phyloP scores from a whole-genome alignment of 345 rosid species.

The Eucalyptus curtisii region DNA sequence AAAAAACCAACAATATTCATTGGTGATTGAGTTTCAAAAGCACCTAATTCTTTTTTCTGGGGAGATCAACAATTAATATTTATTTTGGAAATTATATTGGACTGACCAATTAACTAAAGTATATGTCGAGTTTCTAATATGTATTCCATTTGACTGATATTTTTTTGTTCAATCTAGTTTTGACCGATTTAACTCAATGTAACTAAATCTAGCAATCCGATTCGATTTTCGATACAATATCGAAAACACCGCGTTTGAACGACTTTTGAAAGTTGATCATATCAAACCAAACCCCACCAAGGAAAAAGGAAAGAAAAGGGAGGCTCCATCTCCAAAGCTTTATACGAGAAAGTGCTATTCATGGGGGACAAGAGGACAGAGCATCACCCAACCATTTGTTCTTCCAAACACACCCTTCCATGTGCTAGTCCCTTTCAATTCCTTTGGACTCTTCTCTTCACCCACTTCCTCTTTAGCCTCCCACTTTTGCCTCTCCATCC shows the following conservation, averaged over 20 bases:
- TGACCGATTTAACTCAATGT: background rate
- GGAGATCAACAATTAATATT: background rate
- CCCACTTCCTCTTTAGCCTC: background rate
- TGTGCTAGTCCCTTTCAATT: constrained; percentile 31
- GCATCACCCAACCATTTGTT: constrained; percentile 19
- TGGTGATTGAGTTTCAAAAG: background rate
- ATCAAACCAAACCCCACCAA: constrained; percentile 5
- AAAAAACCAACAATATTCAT: background rate
- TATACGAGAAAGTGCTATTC: background rate
- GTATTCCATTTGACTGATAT: background rate
- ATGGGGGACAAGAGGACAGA: background rate
- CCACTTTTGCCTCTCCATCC: constrained; percentile 8
- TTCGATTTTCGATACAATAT: background rate
- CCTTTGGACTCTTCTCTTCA: constrained; percentile 35
- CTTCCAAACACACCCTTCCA: constrained; percentile 81
- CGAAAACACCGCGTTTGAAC: background rate
- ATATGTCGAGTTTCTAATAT: background rate
- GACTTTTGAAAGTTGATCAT: background rate
- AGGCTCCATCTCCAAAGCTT: constrained; percentile 18
- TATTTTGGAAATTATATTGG: background rate
- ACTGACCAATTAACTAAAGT: too few relatives aligned
- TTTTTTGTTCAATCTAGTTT: background rate
- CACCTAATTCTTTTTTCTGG: fast-evolving
- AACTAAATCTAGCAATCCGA: background rate
- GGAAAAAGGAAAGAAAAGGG: background rate